phyloP scores from a whole-genome alignment of 257 asterid genomes.

The Capsicum rhomboideum region DNA sequence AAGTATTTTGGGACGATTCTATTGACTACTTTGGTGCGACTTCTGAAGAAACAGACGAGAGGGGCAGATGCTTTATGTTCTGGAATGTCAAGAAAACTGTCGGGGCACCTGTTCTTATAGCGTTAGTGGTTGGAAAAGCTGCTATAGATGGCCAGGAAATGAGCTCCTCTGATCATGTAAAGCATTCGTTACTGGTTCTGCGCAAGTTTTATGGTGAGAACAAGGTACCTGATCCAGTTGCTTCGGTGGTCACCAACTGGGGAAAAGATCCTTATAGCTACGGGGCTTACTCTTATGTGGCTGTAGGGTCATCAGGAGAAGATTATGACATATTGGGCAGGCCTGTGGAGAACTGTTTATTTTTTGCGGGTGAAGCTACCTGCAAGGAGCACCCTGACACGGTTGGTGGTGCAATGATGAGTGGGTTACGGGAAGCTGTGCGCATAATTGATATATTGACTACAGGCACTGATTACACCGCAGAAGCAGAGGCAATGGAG shows the following conservation, averaged over 20 bases:
- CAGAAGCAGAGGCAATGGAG: conserved; percentile 88
- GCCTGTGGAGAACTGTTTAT: conserved; percentile 89
- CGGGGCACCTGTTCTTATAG: conserved; percentile 98
- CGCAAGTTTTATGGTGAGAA: conserved; percentile 91
- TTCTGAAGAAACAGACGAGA: conserved; percentile 69
- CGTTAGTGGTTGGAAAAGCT: conserved; percentile 94
- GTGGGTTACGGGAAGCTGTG: conserved; percentile 96
- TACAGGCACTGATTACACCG: conserved; percentile 69
- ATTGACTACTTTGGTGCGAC: conserved; percentile 98
- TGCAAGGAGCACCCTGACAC: conserved; percentile 99
- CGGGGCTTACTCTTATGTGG: conserved; percentile 98
- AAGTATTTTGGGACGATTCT: conserved; percentile 93
- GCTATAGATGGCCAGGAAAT: conserved; percentile 75
- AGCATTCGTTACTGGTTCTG: conserved; percentile 76
- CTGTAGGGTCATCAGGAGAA: conserved; percentile 98
- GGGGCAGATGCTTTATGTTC: conserved; percentile 97
- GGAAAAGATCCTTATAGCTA: conserved; percentile 92
- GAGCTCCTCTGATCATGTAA: conserved; percentile 65
- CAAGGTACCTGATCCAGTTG: conserved; percentile 82
- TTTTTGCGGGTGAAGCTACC: conserved; percentile 99
- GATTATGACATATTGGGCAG: conserved; percentile 89
- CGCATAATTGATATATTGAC: conserved; percentile 73
- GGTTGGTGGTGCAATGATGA: conserved; percentile 99
- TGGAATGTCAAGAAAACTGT: conserved; percentile 99
- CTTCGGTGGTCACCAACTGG: conserved; percentile 96